Evolutionary conservation across 2,329 filamentous ascomycete species (phyloP), one percentile per base, ranked within the genome.

Genomic region (Penicillium sp.): DNA sequence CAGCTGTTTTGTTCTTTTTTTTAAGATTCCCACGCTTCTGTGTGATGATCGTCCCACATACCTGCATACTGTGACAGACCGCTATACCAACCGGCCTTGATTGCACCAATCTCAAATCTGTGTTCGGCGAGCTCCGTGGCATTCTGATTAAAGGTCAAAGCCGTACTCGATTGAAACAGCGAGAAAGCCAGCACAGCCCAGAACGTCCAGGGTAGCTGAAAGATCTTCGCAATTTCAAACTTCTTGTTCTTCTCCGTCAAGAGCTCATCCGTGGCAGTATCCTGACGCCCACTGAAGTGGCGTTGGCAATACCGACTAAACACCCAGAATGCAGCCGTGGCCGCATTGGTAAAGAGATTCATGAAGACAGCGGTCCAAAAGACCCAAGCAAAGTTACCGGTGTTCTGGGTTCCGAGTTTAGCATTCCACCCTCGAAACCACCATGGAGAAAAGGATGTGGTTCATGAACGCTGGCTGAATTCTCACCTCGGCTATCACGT

Each of bases 291-390:
- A 1, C 63, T 57, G 44, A 76, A 83, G 25, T 68, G 70, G 25
- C 68, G 69, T 29, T 76, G 71, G 35, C 73, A 75, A 61, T 75
- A 77, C 8, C 69, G 69, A 0, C 73, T 80, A 57, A 83, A 83
- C 54, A 73, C 72, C 66, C 73, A 82, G 60, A 83, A 83, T 8
- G 69, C 63, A 0, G 73, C 45, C 0, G 79, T 82, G 1, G 74
- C 71, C 0, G 74, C 58, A 46, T 84, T 83, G 7, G 80, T 83
- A 52, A 84, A 83, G 2, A 84, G 48, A 49, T 83, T 82, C 77
- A 83, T 83, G 55, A 81, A 79, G 0, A 84, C 79, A 0, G 88
- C 73, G 8, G 76, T 76, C 81, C 81, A 83, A 57, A 77, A 83
- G 0, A 78, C 78, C 78, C 80, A 83, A 45, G 75, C 75, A 39